phyloP scores from a whole-genome alignment of 2,329 filamentous ascomycete species.

The Alternaria infectoria region DNA sequence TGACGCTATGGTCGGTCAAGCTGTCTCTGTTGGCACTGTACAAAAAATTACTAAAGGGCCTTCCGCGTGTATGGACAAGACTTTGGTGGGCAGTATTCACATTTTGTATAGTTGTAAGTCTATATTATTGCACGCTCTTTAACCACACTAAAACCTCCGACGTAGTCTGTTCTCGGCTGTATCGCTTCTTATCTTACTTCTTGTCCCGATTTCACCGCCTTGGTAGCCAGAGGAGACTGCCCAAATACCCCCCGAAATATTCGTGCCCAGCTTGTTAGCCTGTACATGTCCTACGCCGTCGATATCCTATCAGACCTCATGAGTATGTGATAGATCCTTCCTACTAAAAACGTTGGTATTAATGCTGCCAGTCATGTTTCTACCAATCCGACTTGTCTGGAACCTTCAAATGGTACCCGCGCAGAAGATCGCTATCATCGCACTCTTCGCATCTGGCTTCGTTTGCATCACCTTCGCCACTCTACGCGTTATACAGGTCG shows the following conservation, averaged over 20 bases:
- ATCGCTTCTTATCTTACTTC: slow-evolving; percentile 26
- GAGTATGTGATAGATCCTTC: slow-evolving; percentile 22
- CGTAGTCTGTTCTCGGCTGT: slow-evolving; percentile 45
- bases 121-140: not conserved
- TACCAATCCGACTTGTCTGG: slow-evolving; percentile 48
- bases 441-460: slow-evolving; percentile 30
- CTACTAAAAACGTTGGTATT: not conserved
- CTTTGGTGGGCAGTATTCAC: slow-evolving; percentile 47
- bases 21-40: slow-evolving; percentile 49
- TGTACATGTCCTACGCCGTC: slow-evolving; percentile 43
- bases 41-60: slow-evolving; percentile 42
- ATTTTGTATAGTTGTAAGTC: slow-evolving; percentile 43
- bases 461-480: slow-evolving; percentile 31
- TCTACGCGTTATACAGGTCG: slow-evolving; percentile 41
- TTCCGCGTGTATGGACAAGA: slow-evolving; percentile 32
- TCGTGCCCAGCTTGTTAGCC: slow-evolving; percentile 35
- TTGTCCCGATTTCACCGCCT: slow-evolving; percentile 42
- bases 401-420: slow-evolving; percentile 40
- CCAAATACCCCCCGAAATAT: slow-evolving; percentile 29
- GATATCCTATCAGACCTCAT: slow-evolving; percentile 46
- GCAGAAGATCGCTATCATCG: slow-evolving; percentile 45
- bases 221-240: slow-evolving; percentile 43
- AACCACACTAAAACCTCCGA: not conserved
- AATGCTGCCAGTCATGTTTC: slow-evolving; percentile 41
- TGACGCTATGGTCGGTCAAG: slow-evolving; percentile 50